Evolutionary conservation across 345 rosid species (phyloP), one percentile per base, ranked within the genome.

Genomic region (Eucalyptus sp.): DNA sequence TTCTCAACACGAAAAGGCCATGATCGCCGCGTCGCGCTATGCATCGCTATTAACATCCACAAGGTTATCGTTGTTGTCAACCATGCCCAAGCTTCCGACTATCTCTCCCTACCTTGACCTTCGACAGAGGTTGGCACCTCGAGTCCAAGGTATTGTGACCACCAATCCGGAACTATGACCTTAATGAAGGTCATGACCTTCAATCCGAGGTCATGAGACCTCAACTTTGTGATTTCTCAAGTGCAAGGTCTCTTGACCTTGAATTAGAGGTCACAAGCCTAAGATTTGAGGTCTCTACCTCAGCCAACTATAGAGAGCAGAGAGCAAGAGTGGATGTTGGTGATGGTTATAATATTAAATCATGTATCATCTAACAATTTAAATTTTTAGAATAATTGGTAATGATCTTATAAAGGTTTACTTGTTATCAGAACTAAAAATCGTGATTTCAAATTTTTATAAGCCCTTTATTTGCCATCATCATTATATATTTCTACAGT

Each of bases 341-440:
- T 33, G 7, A 15, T 71, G 5, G 9, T 33, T 68, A 31, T 9
- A 33, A 68, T 31, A 37, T 68, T 1, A 31, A 68, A 68, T 18
- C 44, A 17, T 18, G 13, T 17, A 18, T 33, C 7, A 17, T 68
- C 4, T 31, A 33, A 68, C 0, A 7, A 0, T 4, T 68, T 8
- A 17, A 17, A 15, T 1, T 17, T 68, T 17, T 31, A 16, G 2
- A 68, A 68, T 17, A 17, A 9, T 31, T 31, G 3, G 0, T 3
- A 68, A 17, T 68, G 5, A 31, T 68, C 2, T 15, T 18, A 68
- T 4, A 66, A 31, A 66, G 31, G 31, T 31, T 31, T 66, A 16
- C 1, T 15, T 71, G 2, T 0, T 71, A 33, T 37, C 1, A 33
- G 1, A 56, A 56, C 3, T 56, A 0, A 9, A 56, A 24, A 24